phyloP scores from a whole-genome alignment of 2,329 filamentous ascomycete species.

The Periconia sp. region DNA sequence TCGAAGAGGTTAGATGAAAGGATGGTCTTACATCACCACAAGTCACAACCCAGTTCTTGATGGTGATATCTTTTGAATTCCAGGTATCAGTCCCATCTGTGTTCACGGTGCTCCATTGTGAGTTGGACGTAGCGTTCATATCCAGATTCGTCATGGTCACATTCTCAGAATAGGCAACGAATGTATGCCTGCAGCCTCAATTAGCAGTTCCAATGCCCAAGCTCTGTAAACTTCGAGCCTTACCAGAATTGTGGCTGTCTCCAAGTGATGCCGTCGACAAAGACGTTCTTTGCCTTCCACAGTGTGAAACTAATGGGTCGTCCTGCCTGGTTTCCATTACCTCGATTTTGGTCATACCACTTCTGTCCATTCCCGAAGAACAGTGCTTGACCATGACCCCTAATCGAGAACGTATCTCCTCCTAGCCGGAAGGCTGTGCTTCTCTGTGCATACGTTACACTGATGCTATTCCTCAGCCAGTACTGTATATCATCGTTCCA shows the following conservation, averaged over 20 bases:
- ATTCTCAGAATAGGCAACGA: constrained; percentile 56
- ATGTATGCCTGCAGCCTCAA: constrained; percentile 44
- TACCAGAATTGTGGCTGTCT: constrained; percentile 58
- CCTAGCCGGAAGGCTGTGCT: constrained; percentile 31
- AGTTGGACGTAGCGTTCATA: constrained; percentile 56
- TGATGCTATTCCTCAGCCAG: constrained; percentile 27
- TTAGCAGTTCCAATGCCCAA: too few species aligned
- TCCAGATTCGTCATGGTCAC: constrained; percentile 61
- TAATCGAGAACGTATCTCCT: constrained; percentile 29
- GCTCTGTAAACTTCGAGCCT: not conserved
- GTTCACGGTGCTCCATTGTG: constrained; percentile 55
- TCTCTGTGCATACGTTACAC: constrained; percentile 28
- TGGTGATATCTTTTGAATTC: constrained; percentile 55
- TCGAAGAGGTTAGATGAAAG: constrained; percentile 21
- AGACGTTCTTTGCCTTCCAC: constrained; percentile 54
- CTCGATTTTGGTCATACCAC: constrained; percentile 49
- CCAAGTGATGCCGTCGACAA: constrained; percentile 52
- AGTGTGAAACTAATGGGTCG: constrained; percentile 55
- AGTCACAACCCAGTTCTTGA: constrained; percentile 53
- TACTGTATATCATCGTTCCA: constrained; percentile 36
- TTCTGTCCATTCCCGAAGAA: constrained; percentile 38
- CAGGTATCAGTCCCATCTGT: constrained; percentile 60
- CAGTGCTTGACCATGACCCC: constrained; percentile 30
- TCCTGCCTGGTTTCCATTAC: constrained; percentile 51
- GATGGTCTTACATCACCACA: constrained; percentile 35